phyloP scores from a whole-genome alignment of 2,329 filamentous ascomycete genomes.

The Fusarium temperatum region DNA sequence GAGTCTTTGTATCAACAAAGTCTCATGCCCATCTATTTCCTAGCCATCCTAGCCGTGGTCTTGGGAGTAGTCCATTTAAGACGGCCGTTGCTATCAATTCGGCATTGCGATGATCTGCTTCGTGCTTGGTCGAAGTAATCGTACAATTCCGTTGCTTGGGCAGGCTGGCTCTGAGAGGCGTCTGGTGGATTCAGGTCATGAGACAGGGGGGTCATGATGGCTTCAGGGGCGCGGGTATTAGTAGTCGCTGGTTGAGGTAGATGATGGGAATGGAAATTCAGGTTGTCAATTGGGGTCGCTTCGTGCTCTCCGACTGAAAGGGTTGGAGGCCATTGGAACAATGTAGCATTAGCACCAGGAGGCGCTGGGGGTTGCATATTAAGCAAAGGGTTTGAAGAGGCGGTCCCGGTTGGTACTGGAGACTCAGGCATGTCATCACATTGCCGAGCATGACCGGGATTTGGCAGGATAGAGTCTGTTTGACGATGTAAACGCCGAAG shows the following conservation, averaged over 20 bases:
- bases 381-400: background rate
- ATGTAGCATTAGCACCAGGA: rapidly evolving
- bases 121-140: background rate
- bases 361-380: background rate
- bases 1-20: background rate
- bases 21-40: background rate
- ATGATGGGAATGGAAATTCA: background rate
- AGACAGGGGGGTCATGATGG: background rate
- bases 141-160: rapidly evolving
- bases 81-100: background rate
- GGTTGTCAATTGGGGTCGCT: rapidly evolving
- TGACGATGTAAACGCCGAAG: too few relatives aligned
- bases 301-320: too few relatives aligned
- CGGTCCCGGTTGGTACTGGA: rapidly evolving
- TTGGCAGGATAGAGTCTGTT: too few relatives aligned
- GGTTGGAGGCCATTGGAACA: background rate
- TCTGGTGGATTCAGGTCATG: background rate
- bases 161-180: background rate
- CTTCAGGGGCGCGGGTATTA: background rate
- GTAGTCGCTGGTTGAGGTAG: background rate
- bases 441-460: background rate
- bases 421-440: rapidly evolving
- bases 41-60: background rate
- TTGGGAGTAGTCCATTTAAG: background rate
- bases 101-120: background rate